These are phyloP conservation scores for Epichloe sp. DNA, from an alignment of 2,329 filamentous ascomycete genomes.

Conservation along the genomic window DNA sequence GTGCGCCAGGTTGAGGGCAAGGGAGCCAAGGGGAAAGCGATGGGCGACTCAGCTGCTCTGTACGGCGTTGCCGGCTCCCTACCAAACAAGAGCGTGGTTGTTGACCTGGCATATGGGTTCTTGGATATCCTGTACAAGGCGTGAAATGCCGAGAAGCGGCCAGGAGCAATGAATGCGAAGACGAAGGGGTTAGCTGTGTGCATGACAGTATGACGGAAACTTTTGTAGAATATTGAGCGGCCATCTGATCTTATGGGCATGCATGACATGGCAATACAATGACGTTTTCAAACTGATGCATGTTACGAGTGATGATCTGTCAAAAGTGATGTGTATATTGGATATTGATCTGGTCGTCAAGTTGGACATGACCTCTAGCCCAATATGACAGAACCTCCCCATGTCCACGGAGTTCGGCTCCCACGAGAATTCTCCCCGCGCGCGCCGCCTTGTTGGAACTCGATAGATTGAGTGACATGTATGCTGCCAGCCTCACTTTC, in stretches of 20 bases:
- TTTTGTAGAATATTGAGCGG: background rate
- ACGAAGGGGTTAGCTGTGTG: background rate
- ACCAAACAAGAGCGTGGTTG: constrained; percentile 91
- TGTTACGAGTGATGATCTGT: background rate
- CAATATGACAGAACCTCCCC: background rate
- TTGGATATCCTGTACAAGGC: constrained; percentile 88
- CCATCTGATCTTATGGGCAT: background rate
- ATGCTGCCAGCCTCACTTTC: background rate
- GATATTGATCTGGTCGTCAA: too few species aligned
- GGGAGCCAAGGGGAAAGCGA: constrained; percentile 48
- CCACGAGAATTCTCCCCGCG: background rate
- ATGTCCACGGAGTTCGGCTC: background rate
- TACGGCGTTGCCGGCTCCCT: constrained; percentile 92
- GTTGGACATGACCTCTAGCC: too few species aligned
- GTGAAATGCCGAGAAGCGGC: constrained; percentile 24
- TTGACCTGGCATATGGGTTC: constrained; percentile 80
- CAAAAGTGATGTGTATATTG: background rate
- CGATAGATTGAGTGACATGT: background rate
- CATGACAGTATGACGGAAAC: background rate
- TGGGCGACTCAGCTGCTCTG: constrained; percentile 72
- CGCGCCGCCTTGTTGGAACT: too few species aligned
- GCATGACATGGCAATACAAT: background rate
- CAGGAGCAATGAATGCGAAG: background rate
- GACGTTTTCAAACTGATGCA: background rate
- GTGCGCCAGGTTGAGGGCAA: constrained; percentile 58